Base-by-base conservation (phyloP, 805 yeast genomes). In the Cyberlindnera americana region DNA sequence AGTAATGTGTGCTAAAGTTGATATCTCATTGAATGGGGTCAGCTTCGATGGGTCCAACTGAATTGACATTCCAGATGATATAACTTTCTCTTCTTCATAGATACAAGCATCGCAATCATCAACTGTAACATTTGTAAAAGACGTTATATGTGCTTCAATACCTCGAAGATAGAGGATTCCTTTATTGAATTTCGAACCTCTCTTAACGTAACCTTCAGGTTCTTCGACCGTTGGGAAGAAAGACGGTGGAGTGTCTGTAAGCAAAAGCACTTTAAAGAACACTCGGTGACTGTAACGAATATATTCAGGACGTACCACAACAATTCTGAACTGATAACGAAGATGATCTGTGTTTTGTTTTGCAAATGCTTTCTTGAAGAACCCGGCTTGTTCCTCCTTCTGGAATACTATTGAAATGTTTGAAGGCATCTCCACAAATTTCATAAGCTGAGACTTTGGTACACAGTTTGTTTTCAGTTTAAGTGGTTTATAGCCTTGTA, bases 231-330 rank as follows among this genome's bases (percentile, higher is more conserved):
- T 22, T 5, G 19, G 25, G 31, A 38, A 38, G 31, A 21, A 38
- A 4, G 31, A 15, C 23, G 42, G 42, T 19, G 42, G 42, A 3
- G 32, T 19, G 17, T 38, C 42, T 5, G 42, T 38, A 14, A 38
- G 27, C 3, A 38, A 24, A 8, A 38, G 35, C 6, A 36, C 42
- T 36, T 33, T 38, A 38, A 33, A 33, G 35, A 14, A 33, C 18
- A 38, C 21, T 25, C 35, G 28, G 22, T 38, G 42, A n/a, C 13
- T 13, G 23, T 33, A 38, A 15, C 42, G 37, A 14, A 38, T 16
- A 16, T 23, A 31, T 29, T 38, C 27, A 17, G 37, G 42, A 14
- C 42, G 29, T 2, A 38, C 25, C 17, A 38, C 18, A 8, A 38
- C 38, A 17, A 38, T 18, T 19, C 27, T 33, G 31, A 38, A 33